These are phyloP conservation scores for Pachysandra terminalis DNA, from an alignment of 164 flowering plant species.

Conservation along the genomic window DNA sequence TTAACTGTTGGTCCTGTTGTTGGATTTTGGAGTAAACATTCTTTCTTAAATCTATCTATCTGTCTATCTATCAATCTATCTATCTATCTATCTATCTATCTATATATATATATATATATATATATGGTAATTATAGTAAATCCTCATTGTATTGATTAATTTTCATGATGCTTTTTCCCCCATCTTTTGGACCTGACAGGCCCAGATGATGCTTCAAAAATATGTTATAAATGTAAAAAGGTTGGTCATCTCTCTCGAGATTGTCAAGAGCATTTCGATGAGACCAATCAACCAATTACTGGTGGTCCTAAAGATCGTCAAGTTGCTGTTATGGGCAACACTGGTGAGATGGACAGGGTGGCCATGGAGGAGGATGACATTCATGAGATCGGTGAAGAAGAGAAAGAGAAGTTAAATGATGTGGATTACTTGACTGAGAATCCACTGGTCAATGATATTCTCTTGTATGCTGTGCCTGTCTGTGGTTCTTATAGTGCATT, in stretches of 20 bases:
- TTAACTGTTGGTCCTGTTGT: too few species aligned
- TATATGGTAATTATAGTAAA: background rate
- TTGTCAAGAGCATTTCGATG: constrained; percentile 66
- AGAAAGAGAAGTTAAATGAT: constrained; percentile 77
- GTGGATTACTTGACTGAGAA: constrained; percentile 89
- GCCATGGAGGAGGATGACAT: constrained; percentile 89
- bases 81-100: too few species aligned
- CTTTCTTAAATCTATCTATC: too few species aligned
- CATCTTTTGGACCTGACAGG: constrained; percentile 26
- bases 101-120: too few species aligned
- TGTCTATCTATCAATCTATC: too few species aligned
- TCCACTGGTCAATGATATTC: constrained; percentile 77
- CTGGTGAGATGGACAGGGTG: constrained; percentile 47
- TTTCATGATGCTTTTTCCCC: background rate
- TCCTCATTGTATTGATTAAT: background rate
- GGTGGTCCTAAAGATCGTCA: constrained; percentile 19
- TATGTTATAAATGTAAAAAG: constrained; percentile 91
- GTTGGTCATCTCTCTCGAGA: constrained; percentile 82
- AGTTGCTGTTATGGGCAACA: constrained; percentile 15
- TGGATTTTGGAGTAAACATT: too few species aligned
- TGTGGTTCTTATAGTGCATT: constrained; percentile 89
- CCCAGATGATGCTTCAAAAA: constrained; percentile 54
- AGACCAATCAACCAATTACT: constrained; percentile 19
- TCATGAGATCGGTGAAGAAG: constrained; percentile 88
- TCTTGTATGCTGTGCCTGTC: constrained; percentile 94